Evolutionary conservation across 192 early-diverging fungal genomes (phyloP).

Genomic region (Gigaspora rosea): DNA sequence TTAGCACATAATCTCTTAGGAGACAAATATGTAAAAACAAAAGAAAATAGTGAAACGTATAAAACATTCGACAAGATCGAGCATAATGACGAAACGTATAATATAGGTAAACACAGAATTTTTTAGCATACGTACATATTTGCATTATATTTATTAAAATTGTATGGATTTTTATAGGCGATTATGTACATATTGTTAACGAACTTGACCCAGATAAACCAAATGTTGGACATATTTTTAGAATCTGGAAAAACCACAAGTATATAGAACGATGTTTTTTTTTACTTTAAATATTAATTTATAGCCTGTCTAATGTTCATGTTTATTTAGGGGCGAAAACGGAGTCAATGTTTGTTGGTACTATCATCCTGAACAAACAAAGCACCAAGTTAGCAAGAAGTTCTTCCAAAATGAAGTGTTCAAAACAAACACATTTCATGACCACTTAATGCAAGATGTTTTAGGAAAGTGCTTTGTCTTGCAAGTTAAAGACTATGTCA

Average conservation of each 20-base stretch:
- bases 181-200: conserved; percentile 67
- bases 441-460: conserved; percentile 56
- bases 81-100: conserved; percentile 28
- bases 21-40: neutral
- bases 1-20: conserved; percentile 4
- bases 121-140: neutral
- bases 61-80: neutral
- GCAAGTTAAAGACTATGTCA: conserved; percentile 56
- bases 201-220: conserved; percentile 56
- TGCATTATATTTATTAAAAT: neutral
- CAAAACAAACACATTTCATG: conserved; percentile 58
- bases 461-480: conserved; percentile 65
- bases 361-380: conserved; percentile 68
- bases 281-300: conserved; percentile 1
- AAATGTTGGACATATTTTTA: conserved; percentile 60
- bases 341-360: conserved; percentile 61
- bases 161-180: conserved; percentile 42
- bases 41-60: neutral
- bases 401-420: conserved; percentile 71
- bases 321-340: conserved; percentile 32
- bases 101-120: neutral
- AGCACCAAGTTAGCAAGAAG: conserved; percentile 52
- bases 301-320: neutral
- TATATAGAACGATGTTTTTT: conserved; percentile 21
- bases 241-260: conserved; percentile 53